These are phyloP conservation scores for Calonectria pseudoreteaudii DNA, from an alignment of 2,329 filamentous ascomycete species.

Conservation along the genomic window DNA sequence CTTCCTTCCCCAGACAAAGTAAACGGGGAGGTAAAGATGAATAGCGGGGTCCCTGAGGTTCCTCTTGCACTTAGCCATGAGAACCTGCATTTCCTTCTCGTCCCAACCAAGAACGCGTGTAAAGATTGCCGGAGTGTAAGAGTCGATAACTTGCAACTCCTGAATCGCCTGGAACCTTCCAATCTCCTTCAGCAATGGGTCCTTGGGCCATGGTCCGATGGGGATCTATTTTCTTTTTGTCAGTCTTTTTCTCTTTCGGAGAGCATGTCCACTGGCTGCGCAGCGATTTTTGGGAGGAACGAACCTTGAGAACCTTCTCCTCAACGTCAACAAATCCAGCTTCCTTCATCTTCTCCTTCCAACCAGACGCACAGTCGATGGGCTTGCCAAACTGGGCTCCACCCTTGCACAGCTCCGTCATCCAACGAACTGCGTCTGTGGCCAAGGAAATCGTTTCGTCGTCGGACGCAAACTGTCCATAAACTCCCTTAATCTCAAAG, in stretches of 20 bases:
- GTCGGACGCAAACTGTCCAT: neutral
- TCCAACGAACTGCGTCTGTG: conserved; percentile 10
- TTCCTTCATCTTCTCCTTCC: conserved; percentile 3
- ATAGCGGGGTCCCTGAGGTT: conserved; percentile 30
- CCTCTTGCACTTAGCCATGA: conserved; percentile 36
- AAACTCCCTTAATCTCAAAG: conserved; percentile 10
- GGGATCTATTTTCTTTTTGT: conserved; percentile 13
- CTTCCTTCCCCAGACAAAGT: conserved; percentile 39
- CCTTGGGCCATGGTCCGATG: conserved; percentile 28
- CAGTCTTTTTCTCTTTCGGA: neutral
- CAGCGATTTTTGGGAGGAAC: neutral
- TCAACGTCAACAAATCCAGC: conserved; percentile 23
- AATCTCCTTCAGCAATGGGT: conserved; percentile 27
- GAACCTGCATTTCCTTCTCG: conserved; percentile 32
- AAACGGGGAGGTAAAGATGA: conserved; percentile 34
- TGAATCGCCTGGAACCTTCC: conserved; percentile 28
- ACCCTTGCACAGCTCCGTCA: neutral
- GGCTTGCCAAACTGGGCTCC: conserved; percentile 12
- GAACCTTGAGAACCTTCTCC: conserved; percentile 22
- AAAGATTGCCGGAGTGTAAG: conserved; percentile 33
- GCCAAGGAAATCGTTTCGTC: conserved; percentile 9
- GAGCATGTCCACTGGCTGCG: neutral
- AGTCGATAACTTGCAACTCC: conserved; percentile 33
- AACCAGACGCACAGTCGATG: neutral
- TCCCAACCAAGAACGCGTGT: conserved; percentile 37